phyloP scores from a whole-genome alignment of 805 yeast genomes.

The Tetrapisispora pingtungensis region DNA sequence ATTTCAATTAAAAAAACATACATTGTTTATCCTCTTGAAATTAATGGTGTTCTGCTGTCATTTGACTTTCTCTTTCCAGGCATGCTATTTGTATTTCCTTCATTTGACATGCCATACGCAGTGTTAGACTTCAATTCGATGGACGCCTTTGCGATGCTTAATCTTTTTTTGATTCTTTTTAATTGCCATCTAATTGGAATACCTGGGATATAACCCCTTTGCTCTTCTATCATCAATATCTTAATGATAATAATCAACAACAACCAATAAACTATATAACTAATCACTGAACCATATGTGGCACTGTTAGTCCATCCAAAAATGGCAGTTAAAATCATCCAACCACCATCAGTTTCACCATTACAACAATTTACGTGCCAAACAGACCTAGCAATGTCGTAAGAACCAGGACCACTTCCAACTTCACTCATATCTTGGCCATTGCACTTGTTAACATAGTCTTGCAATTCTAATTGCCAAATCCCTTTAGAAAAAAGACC shows the following conservation, averaged over 20 bases:
- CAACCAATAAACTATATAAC: constrained; percentile 67
- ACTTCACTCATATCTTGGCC: constrained; percentile 82
- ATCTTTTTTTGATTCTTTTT: constrained; percentile 38
- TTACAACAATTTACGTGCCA: constrained; percentile 97
- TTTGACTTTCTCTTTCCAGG: constrained; percentile 12
- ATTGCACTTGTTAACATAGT: constrained; percentile 58
- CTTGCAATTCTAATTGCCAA: constrained; percentile 81
- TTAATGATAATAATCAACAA: constrained; percentile 35
- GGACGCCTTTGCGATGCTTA: constrained; percentile 23
- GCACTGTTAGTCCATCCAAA: constrained; percentile 94
- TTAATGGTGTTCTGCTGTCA: constrained; percentile 21
- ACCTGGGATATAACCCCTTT: constrained; percentile 47
- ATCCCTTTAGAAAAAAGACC: constrained; percentile 81
- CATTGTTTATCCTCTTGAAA: neutral
- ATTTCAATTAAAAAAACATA: no score
- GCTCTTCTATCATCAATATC: constrained; percentile 43
- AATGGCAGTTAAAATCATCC: constrained; percentile 85
- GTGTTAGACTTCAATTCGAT: constrained; percentile 12
- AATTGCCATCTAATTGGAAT: constrained; percentile 55
- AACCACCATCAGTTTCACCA: constrained; percentile 82
- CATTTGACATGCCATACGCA: neutral
- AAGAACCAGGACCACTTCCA: constrained; percentile 91
- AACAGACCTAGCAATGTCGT: constrained; percentile 64
- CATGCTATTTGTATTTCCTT: neutral
- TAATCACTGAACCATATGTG: constrained; percentile 73